Evolutionary conservation across 768 basidiomycete species (phyloP), one percentile per base, ranked within the genome.

Genomic region (Tricholoma hemisulphureum): DNA sequence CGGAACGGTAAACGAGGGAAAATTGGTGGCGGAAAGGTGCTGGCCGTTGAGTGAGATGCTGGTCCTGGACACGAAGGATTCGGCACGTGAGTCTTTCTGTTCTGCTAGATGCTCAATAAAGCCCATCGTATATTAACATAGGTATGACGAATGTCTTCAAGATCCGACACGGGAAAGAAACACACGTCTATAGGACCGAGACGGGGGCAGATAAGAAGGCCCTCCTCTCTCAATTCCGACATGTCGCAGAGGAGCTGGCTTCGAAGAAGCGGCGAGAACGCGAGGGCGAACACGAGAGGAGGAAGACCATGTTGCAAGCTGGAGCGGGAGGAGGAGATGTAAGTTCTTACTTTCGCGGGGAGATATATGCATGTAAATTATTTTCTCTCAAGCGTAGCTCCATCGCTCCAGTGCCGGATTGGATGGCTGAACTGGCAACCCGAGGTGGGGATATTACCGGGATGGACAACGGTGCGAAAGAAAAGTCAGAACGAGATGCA

Each of bases 121-220:
- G 28, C 49, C 52, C 21, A 51, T 50, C 4, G 43, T 55, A 46
- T 31, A 24, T 31, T 51, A 35, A 53, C 16, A 24, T 51, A 85
- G 88, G 75, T 50, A 88, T 98, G 80, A 93, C 88, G n/a, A 97
- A 98, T 64, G 95, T 98, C 3, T 91, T 98, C 80, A 98, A 98
- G 77, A 86, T 99, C 61, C 82, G 90, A 59, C 86, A 95, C 58
- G 88, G 91, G 4, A 97, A 96, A 71, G 96, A 98, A 71, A 91
- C 91, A 1, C 88, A 95, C 67, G 94, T 99, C 6, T 98, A 93
- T 71, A 86, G 95, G 32, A 92, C 92, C 2, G 92, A 95, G 57
- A 80, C 80, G 7, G 67, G 85, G 0, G 76, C 86, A 23, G 94
- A 98, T 67, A 99, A 99, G 79, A 95, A 91, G 72, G 77, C 80